Evolutionary conservation across 768 basidiomycete species (phyloP).

Genomic region (Sarcomyxa edulis): DNA sequence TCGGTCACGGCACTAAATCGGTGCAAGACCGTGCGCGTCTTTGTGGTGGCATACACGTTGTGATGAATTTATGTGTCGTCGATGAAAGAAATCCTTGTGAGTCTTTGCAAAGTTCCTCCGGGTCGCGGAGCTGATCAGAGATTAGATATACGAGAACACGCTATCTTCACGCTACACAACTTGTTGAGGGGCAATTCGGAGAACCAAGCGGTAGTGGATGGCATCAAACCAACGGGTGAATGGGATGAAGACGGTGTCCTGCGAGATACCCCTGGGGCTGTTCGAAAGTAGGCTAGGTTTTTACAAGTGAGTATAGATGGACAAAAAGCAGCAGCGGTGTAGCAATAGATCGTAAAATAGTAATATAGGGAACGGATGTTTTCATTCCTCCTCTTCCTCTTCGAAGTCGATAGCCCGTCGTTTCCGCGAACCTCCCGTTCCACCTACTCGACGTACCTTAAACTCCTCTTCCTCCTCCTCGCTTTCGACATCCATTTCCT

Average conservation of each 20-base stretch:
- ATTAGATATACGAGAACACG: constrained; percentile 86
- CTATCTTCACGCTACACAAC: constrained; percentile 79
- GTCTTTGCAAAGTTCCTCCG: constrained; percentile 31
- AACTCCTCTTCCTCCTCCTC: constrained; percentile 73
- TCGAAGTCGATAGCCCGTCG: constrained; percentile 51
- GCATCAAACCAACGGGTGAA: constrained; percentile 56
- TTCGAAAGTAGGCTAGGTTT: constrained; percentile 19
- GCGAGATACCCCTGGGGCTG: constrained; percentile 28
- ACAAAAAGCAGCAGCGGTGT: too few species aligned
- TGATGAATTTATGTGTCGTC: constrained; percentile 85
- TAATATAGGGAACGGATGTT: constrained; percentile 8
- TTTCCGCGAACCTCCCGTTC: constrained; percentile 46
- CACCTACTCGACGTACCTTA: constrained; percentile 52
- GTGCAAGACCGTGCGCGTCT: constrained; percentile 73
- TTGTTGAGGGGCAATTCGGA: constrained; percentile 70
- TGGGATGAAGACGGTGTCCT: constrained; percentile 57
- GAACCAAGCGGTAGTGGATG: constrained; percentile 77
- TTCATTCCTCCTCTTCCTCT: constrained; percentile 61
- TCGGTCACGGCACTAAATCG: constrained; percentile 56
- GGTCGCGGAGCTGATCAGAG: too few species aligned
- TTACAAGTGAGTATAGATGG: constrained; percentile 7
- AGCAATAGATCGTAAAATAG: constrained; percentile 7
- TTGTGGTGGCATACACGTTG: constrained; percentile 70
- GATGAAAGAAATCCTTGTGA: constrained; percentile 92
- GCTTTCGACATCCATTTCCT: constrained; percentile 70